These are phyloP conservation scores for Fusarium keratoplasticum DNA, from an alignment of 2,329 filamentous ascomycete genomes.

Conservation along the genomic window DNA sequence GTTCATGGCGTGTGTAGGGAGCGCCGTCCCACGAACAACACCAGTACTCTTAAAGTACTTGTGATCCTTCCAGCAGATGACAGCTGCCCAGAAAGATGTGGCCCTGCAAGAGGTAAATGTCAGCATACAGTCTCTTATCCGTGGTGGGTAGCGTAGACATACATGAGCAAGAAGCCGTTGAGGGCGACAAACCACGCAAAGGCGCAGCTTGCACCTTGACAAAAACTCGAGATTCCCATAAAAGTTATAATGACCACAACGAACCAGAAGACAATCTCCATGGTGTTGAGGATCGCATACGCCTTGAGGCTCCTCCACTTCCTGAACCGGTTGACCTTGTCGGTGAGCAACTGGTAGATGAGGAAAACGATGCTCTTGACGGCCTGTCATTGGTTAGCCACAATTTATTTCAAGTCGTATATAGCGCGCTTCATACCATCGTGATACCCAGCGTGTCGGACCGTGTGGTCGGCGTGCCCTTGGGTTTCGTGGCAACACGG, in stretches of 20 bases:
- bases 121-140: background rate
- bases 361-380: conserved; percentile 26
- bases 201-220: conserved; percentile 26
- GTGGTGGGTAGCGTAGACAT: background rate
- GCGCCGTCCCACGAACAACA: conserved; percentile 1
- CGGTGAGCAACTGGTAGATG: conserved; percentile 25
- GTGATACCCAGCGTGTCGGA: conserved; percentile 35
- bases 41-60: conserved; percentile 6
- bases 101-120: background rate
- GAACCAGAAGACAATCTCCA: conserved; percentile 44
- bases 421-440: conserved; percentile 4
- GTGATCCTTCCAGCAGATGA: conserved; percentile 19
- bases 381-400: background rate
- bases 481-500: conserved; percentile 22
- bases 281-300: conserved; percentile 38
- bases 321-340: conserved; percentile 44
- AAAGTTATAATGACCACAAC: conserved; percentile 41
- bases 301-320: conserved; percentile 40
- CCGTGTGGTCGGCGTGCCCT: conserved; percentile 15
- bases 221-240: conserved; percentile 18
- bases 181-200: conserved; percentile 27
- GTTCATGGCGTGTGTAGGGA: background rate
- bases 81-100: conserved; percentile 16
- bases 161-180: conserved; percentile 12
- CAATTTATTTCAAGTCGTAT: rapidly evolving